These are phyloP conservation scores for Pyrenopolyporus hunteri DNA, from an alignment of 495 filamentous ascomycete genomes.

Conservation along the genomic window DNA sequence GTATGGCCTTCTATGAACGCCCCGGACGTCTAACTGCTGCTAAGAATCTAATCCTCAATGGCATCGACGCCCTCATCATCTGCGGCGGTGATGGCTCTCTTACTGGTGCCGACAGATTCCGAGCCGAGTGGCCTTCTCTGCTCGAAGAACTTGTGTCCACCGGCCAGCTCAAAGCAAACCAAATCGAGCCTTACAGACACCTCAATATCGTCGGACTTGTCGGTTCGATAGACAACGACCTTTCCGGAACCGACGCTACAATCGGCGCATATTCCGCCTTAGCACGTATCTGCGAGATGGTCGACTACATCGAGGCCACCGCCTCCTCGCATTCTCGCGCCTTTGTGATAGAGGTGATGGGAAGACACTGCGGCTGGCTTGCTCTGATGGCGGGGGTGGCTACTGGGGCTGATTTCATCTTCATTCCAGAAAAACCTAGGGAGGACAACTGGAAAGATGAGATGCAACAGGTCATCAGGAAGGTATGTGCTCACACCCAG, in stretches of 20 bases:
- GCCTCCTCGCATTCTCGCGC: conserved; percentile 96
- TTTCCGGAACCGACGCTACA: conserved; percentile 95
- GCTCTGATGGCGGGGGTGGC: conserved; percentile 96
- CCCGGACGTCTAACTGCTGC: conserved; percentile 80
- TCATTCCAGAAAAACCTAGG: conserved; percentile 95
- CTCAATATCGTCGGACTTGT: conserved; percentile 97
- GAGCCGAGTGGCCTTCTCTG: conserved; percentile 87
- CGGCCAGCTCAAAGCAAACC: conserved; percentile 68
- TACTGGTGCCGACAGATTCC: conserved; percentile 94
- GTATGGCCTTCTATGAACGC: conserved; percentile 86
- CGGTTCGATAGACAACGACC: conserved; percentile 97
- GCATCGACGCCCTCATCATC: conserved; percentile 95
- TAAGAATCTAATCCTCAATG: conserved; percentile 89
- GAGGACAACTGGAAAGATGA: conserved; percentile 84
- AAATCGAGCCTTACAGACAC: conserved; percentile 73
- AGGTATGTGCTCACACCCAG: conserved; percentile 56
- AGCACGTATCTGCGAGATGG: conserved; percentile 86
- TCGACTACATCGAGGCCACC: conserved; percentile 97
- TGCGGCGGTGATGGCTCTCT: conserved; percentile 97
- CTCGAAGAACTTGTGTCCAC: conserved; percentile 78
- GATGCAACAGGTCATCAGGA: conserved; percentile 82
- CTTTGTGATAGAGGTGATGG: conserved; percentile 99
- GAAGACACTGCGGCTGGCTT: conserved; percentile 98
- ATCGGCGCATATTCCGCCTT: conserved; percentile 97
- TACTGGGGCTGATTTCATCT: conserved; percentile 94